Base-by-base conservation (phyloP, 1,284 basidiomycete genomes). In the Cutaneotrichosporon sp. region DNA sequence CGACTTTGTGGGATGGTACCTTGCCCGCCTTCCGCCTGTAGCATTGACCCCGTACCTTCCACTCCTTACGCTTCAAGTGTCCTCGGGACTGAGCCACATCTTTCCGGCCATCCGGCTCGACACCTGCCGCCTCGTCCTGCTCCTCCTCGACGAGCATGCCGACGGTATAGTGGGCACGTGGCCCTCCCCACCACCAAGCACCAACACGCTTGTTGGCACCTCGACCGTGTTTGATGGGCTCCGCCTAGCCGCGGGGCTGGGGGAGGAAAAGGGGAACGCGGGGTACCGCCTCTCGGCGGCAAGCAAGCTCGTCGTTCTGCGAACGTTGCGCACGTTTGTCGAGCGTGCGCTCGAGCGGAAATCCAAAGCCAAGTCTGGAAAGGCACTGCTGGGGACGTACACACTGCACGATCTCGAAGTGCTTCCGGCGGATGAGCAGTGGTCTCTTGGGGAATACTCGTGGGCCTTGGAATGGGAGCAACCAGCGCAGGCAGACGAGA, bases 51-150 rank as follows among this genome's bases (percentile, higher is more conserved):
- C 87, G 7, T 90, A 90, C 68, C 80, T 84, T 4, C 79, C 85
- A 0, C 66, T 84, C 0, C 77, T 96, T 2, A 77, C 94, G 16
- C 81, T 97, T 12, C 96, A 91, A 71, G 84, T 85, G 0, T 85
- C 89, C 2, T 94, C 93, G 4, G 90, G 90, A 0, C 86, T 96
- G 69, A 92, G 90, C 0, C 88, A 96, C 65, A 96, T 98, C 52
- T 94, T 92, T 70, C 90, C 91, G 9, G 89, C 93, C 64, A 88
- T 97, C 53, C 81, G 91, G 9, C 80, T 97, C 39, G 94, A 97
- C 67, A 90, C 91, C 1, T 80, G 94, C 57, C 83, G 84, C 24
- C 82, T 93, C 58, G 75, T 98, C 45, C 82, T 89, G 64, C 71
- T 96, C 14, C 80, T 92, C 31, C 79, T 97, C 3, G 84, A 87